phyloP scores from a whole-genome alignment of 1,139 yeast species.

The Taiozyma sp. region DNA sequence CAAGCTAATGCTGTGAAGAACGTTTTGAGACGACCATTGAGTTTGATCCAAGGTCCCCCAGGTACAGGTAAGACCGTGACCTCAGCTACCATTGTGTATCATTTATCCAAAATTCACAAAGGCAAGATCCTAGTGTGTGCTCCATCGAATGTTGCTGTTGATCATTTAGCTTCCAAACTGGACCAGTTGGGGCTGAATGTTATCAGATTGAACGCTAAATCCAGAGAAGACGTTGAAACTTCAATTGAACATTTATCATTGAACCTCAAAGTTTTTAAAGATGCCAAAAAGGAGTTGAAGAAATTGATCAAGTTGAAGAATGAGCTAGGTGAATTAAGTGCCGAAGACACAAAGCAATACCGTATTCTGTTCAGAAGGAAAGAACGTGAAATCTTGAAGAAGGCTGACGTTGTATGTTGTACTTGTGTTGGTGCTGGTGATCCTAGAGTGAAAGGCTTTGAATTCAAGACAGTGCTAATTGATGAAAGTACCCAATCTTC shows the following conservation, averaged over 20 bases:
- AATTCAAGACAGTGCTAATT: conserved; percentile 73
- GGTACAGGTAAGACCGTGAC: conserved; percentile 97
- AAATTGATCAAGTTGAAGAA: conserved; percentile 53
- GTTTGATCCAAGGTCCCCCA: conserved; percentile 97
- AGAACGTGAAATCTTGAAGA: conserved; percentile 45
- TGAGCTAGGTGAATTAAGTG: conserved; percentile 67
- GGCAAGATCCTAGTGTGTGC: conserved; percentile 80
- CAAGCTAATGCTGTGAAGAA: conserved; percentile 73
- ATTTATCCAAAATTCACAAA: conserved; percentile 53
- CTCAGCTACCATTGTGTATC: conserved; percentile 84
- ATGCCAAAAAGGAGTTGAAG: conserved; percentile 51
- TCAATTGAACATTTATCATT: conserved; percentile 49
- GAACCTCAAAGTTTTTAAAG: conserved; percentile 40
- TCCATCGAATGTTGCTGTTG: conserved; percentile 94
- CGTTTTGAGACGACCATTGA: conserved; percentile 69
- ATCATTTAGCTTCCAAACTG: conserved; percentile 76
- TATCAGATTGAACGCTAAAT: conserved; percentile 68
- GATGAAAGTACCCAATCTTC: conserved; percentile 95
- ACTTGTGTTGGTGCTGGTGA: conserved; percentile 96
- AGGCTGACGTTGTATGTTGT: conserved; percentile 81
- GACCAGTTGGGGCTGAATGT: conserved; percentile 65
- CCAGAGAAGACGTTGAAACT: conserved; percentile 76
- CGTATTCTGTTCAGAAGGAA: conserved; percentile 36
- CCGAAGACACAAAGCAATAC: conserved; percentile 44
- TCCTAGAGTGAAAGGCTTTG: conserved; percentile 43